Base-by-base conservation (phyloP, 192 early-diverging fungal species). In the Podila epicladia region DNA sequence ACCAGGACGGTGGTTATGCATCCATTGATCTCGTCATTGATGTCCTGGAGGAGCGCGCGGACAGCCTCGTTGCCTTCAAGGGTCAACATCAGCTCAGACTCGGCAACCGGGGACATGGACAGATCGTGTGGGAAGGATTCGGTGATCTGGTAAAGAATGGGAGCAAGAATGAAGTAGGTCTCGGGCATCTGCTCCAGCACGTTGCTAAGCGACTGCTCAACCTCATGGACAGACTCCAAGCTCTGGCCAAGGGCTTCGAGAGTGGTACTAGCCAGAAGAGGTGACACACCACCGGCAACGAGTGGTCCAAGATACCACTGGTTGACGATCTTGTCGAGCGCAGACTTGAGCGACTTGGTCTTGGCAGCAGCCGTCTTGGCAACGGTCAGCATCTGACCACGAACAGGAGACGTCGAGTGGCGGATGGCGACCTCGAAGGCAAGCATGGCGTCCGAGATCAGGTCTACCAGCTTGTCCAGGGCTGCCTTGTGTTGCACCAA, bases 111-210 rank as follows among this genome's bases (percentile, higher is more conserved):
- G 4, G 57, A 26, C 28, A 69, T 41, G 1, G 62, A 64, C 66
- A 65, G 67, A 59, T 80, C 60, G 33, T 49, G 67, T 26, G 77
- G 70, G 71, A 80, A 80, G 5, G 75, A 66, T 41, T 71, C 74
- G 26, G 67, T 63, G 57, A 89, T 82, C 66, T 83, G 83, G 37
- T 82, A 73, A 37, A 65, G 48, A 62, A 89, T 63, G 20, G 87
- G 84, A 22, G 58, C 58, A 13, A 89, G 26, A 15, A 84, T 69
- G 51, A 75, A 74, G 28, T 69, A 66, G 4, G 78, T 58, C 62
- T 85, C 72, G 9, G 84, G 82, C 60, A 78, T 70, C 58, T 63
- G 24, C 17, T 71, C 64, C 59, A 78, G 35, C 3, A 82, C 69
- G 11, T 60, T 55, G 24, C 26, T 26, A 19, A 84, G 62, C 33